Base-by-base conservation (phyloP, 2,329 filamentous ascomycete species). In the Sporothrix brasiliensis region DNA sequence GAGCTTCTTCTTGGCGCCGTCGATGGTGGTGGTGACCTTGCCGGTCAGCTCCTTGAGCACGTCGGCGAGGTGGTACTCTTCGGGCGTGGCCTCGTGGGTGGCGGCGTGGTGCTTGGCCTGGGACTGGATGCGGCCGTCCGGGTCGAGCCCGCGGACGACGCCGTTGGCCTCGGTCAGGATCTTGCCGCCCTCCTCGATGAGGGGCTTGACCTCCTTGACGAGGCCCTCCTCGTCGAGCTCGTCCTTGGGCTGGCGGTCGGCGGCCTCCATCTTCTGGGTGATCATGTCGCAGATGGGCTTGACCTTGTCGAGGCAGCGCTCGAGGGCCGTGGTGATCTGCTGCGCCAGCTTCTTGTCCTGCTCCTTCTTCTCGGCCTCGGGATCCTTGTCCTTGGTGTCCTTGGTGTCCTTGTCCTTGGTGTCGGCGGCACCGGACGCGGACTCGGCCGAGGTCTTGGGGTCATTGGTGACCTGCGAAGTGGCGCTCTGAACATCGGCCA, bases 191-290 rank as follows among this genome's bases (percentile, higher is more conserved):
- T 97, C 91, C 79, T 97, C 93, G 77, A 97, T 92, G 16, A 97
- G 85, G 0, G 94, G 94, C 80, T 91, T 92, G 76, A 97, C 92
- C 71, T 93, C 87, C 78, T 92, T 88, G 77, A 97, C 93, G 5
- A 97, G 88, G 75, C 92, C 87, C 77, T 97, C 92, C 79, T 97
- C 94, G 77, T 97, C 93, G 30, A 94, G 89, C 75, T 97, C 93
- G 4, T 96, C 92, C 80, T 92, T 91, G 56, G 91, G 90, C 39
- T 91, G 92, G 74, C 88, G 87, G 79, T 97, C 92, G 58, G 58
- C 58, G 2, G 34, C 21, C 21, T 63, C 58, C 7, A 63, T 63
- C 16, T 63, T 63, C n/a, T 63, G 90, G 4, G 88, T 91, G 79
- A 97, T 97, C 83, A 93, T 87, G 81, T 92, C 93, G 84, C 92